These are phyloP conservation scores for Drechslerella coelobrocha DNA, from an alignment of 2,329 filamentous ascomycete species.

Conservation along the genomic window DNA sequence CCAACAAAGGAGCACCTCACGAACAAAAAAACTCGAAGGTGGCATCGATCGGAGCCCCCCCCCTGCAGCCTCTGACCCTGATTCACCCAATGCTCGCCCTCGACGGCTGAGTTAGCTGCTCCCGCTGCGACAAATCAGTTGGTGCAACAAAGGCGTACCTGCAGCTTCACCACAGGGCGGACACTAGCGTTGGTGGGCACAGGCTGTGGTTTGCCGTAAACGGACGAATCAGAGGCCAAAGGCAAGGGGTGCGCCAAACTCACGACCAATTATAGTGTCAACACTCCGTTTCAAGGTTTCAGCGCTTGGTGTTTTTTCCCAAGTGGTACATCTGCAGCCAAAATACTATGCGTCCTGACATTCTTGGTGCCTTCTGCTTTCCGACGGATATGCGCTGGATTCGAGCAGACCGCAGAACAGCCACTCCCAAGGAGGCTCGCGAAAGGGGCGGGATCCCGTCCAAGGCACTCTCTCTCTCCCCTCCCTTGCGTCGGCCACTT, in stretches of 20 bases:
- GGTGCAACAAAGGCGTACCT: constrained; percentile 13
- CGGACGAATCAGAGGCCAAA: constrained; percentile 21
- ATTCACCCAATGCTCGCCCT: constrained; percentile 38
- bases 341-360: constrained; percentile 29
- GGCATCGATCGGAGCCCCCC: constrained; percentile 25
- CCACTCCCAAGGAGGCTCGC: too few relatives aligned
- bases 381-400: background rate
- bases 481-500: too few relatives aligned
- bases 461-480: too few relatives aligned
- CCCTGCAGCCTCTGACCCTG: constrained; percentile 37
- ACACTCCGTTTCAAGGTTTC: constrained; percentile 32
- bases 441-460: too few relatives aligned
- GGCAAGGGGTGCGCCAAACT: constrained; percentile 14
- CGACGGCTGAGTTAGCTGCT: constrained; percentile 29
- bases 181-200: background rate
- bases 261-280: constrained; percentile 39
- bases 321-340: background rate
- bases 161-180: background rate
- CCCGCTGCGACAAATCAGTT: constrained; percentile 8
- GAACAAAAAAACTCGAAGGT: constrained; percentile 27
- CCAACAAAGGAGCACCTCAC: constrained; percentile 26
- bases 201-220: constrained; percentile 10
- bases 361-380: constrained; percentile 14
- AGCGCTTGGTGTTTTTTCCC: constrained; percentile 20
- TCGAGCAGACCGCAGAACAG: background rate